Conservation (phyloP, 176 grass and related monocot species). For the Cymbopogon citratus region DNA sequence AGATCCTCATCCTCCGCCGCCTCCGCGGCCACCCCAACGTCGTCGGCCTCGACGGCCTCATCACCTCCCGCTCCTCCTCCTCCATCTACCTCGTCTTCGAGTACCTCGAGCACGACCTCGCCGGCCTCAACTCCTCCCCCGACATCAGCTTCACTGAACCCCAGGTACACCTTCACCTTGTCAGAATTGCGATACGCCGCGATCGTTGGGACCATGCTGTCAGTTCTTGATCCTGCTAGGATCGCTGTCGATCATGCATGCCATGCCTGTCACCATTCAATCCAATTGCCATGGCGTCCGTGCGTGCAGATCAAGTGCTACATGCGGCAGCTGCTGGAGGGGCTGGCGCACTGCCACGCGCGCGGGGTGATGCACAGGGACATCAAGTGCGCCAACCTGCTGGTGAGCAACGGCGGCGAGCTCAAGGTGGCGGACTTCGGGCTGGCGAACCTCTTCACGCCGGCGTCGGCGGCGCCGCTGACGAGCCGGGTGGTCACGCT, state of each 20-base stretch:
- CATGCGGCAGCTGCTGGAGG: slow-evolving; percentile 81
- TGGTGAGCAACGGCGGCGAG: slow-evolving; percentile 65
- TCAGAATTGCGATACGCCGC: not conserved
- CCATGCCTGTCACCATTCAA: too few species aligned
- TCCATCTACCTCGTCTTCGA: slow-evolving; percentile 72
- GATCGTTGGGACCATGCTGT: not conserved
- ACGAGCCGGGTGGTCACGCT: slow-evolving; percentile 86
- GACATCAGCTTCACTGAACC: slow-evolving; percentile 41
- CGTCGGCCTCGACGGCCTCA: slow-evolving; percentile 35
- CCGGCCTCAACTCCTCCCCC: slow-evolving; percentile 38
- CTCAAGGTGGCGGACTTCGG: slow-evolving; percentile 98
- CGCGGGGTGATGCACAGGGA: slow-evolving; percentile 85
- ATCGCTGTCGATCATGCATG: too few species aligned
- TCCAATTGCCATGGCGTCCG: not conserved
- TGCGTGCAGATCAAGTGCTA: slow-evolving; percentile 81
- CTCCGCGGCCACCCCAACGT: slow-evolving; percentile 48
- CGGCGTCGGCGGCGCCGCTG: slow-evolving; percentile 6
- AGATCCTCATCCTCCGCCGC: slow-evolving; percentile 49
- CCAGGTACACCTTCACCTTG: slow-evolving; percentile 31
- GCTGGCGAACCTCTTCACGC: slow-evolving; percentile 53
- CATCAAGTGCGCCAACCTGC: slow-evolving; percentile 92
- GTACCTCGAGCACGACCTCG: slow-evolving; percentile 99
- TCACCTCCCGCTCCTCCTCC: slow-evolving; percentile 39
- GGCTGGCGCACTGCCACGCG: slow-evolving; percentile 82
- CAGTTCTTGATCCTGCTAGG: not conserved